Conservation (phyloP, 495 filamentous ascomycete species). For the Hypoxylon perforatum region DNA sequence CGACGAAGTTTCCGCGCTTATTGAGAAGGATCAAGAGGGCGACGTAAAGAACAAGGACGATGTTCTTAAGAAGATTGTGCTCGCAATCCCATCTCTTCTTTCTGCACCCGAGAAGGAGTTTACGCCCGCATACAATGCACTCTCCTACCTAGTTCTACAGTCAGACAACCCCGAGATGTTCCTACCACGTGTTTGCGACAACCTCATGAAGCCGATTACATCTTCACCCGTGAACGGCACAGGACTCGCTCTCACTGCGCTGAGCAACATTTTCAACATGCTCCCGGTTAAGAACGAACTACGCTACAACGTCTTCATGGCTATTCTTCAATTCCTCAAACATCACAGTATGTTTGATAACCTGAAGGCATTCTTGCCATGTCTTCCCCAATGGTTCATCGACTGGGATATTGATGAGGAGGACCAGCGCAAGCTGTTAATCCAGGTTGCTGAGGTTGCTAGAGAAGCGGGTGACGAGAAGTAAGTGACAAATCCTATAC, state of each 20-base stretch:
- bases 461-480: slow-evolving; percentile 79
- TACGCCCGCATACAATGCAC: slow-evolving; percentile 92
- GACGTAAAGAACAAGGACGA: slow-evolving; percentile 78
- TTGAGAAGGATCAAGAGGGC: slow-evolving; percentile 78
- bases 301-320: slow-evolving; percentile 88
- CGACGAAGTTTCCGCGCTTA: slow-evolving; percentile 76
- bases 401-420: slow-evolving; percentile 86
- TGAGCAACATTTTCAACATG: slow-evolving; percentile 98
- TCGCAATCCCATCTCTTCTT: slow-evolving; percentile 76
- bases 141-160: slow-evolving; percentile 90
- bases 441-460: slow-evolving; percentile 81
- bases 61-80: slow-evolving; percentile 86
- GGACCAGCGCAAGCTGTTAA: slow-evolving; percentile 81
- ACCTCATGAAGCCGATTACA: slow-evolving; percentile 85
- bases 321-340: slow-evolving; percentile 83
- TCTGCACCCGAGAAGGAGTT: slow-evolving; percentile 94
- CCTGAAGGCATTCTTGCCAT: slow-evolving; percentile 79
- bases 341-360: slow-evolving; percentile 78
- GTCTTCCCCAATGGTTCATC: slow-evolving; percentile 81
- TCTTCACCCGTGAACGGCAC: slow-evolving; percentile 86
- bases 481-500: slow-evolving; percentile 52
- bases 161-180: slow-evolving; percentile 83
- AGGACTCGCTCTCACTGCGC: slow-evolving; percentile 83
- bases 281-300: slow-evolving; percentile 76
- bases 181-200: slow-evolving; percentile 85